Base-by-base conservation (phyloP, 2,329 filamentous ascomycete species). In the Exophiala sp. region DNA sequence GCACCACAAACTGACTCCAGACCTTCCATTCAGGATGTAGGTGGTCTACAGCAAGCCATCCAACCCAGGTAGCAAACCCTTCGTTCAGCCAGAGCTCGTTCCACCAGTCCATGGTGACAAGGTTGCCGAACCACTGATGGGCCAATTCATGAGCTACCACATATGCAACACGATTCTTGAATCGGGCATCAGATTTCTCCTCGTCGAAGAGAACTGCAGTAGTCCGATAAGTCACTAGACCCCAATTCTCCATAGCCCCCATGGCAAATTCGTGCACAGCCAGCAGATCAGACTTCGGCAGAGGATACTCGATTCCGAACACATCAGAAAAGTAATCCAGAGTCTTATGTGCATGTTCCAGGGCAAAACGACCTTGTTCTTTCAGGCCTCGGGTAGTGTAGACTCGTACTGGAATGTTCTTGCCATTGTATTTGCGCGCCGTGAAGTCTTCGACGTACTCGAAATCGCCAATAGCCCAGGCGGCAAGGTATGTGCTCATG, bases 101-200 rank as follows among this genome's bases (percentile, higher is more conserved):
- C 89, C 89, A 94, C 90, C 91, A 96, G 70, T 95, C 89, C 91
- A 96, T 96, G 5, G 91, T 96, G 40, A 65, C 91, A 9, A 96
- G 81, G 70, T 96, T 95, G 35, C 91, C 91, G 65, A 96, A 96
- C 91, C 91, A 96, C 74, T 95, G 91, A 68, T 96, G 91, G 52
- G 91, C 94, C 58, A 99, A 80, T 72, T 99, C 94, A 72, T 99
- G 94, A n/a, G 94, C 92, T 47, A 97, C 91, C 52, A 97, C 91
- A 66, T 99, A 97, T 32, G 94, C 94, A 60, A 99, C 88, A 35
- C 91, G 83, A 71, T 96, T 96, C 72, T 91, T 91, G 75, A 92
- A 96, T 61, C 86, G 85, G 39, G 89, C 85, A 69, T 96, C 92
- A 0, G 92, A 96, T 45, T 87, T 88, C 69, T 90, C 85, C 70